Conservation (phyloP, 768 basidiomycete species). For the Mycena kentingensis region DNA sequence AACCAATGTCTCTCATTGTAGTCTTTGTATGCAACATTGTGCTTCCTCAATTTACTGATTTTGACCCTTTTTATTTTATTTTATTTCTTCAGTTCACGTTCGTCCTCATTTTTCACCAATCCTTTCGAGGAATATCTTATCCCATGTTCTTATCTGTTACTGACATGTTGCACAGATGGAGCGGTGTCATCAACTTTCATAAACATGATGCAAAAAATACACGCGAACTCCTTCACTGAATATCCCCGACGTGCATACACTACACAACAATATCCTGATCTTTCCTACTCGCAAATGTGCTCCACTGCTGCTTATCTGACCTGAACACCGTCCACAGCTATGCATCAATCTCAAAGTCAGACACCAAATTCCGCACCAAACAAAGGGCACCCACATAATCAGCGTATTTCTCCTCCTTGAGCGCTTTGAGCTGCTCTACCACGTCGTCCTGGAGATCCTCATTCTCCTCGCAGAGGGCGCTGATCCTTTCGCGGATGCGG, state of each 20-base stretch:
- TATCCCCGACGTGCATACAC: background rate
- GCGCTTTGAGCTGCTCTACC: conserved; percentile 10
- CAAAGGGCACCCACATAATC: conserved; percentile 1
- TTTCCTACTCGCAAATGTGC: conserved; percentile 6
- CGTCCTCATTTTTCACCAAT: no score
- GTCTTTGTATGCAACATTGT: no score
- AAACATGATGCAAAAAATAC: no score
- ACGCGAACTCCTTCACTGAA: conserved; percentile 4
- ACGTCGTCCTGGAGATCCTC: conserved; percentile 14
- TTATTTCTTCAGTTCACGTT: no score
- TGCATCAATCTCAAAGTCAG: background rate
- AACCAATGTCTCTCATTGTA: no score
- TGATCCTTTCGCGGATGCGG: conserved; percentile 18
- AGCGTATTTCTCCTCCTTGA: conserved; percentile 17
- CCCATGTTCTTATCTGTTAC: no score
- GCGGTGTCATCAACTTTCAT: no score
- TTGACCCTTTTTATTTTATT: no score
- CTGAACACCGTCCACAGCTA: conserved; percentile 20
- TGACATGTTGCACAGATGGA: no score
- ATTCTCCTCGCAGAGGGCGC: conserved; percentile 13
- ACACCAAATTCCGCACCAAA: background rate
- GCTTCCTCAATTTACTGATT: no score
- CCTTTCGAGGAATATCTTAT: no score
- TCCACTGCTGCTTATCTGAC: conserved; percentile 15
- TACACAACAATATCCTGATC: conserved; percentile 8